Evolutionary conservation across 176 grass and related monocot species (phyloP).

Genomic region (Zoysia japonica): DNA sequence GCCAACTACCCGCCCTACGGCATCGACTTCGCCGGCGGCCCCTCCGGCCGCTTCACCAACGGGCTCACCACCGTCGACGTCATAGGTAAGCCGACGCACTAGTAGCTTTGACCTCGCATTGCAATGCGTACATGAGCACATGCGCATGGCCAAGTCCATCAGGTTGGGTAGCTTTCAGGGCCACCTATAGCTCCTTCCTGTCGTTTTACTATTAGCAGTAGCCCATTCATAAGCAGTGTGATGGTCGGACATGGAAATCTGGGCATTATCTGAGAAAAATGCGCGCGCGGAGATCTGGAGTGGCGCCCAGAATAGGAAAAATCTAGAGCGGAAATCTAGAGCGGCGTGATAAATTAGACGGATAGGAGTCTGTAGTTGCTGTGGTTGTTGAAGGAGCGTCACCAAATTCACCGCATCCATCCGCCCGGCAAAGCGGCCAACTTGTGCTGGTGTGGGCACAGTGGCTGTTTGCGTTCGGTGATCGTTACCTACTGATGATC

Average conservation of each 20-base stretch:
- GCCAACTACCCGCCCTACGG: constrained; percentile 93
- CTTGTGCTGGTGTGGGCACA: not conserved
- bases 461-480: constrained; percentile 10
- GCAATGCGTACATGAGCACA: not conserved
- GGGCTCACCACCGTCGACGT: constrained; percentile 93
- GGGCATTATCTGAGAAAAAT: not conserved
- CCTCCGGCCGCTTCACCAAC: constrained; percentile 81
- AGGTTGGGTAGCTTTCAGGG: too few species aligned
- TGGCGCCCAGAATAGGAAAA: not conserved
- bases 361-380: not conserved
- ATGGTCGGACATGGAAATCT: not conserved
- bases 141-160: not conserved
- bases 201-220: not conserved
- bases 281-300: not conserved
- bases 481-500: not conserved
- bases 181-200: not conserved
- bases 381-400: not conserved
- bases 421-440: not conserved
- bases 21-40: constrained; percentile 78
- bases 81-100: constrained; percentile 43
- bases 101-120: not conserved
- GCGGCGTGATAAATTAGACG: not conserved
- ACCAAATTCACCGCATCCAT: not conserved
- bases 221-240: too few species aligned
- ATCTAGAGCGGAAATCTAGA: not conserved